Percentiles rank a stretch among this genome's conserved stretches.
Evolutionary conservation across 768 basidiomycete genomes (phyloP).

Genomic region (Plicaturopsis crispa): DNA sequence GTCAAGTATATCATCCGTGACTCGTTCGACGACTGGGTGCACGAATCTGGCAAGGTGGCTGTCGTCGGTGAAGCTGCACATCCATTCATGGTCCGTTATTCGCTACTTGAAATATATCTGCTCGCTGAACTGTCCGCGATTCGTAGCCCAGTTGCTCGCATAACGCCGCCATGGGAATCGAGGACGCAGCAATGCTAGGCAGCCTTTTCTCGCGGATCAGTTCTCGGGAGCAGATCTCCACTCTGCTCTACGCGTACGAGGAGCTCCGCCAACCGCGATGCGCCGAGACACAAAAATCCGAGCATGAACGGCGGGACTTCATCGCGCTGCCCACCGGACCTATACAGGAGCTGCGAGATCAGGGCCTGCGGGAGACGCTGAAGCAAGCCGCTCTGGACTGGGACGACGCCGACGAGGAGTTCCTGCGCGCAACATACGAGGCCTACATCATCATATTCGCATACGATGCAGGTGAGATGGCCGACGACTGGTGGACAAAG

Average conservation of each 20-base stretch:
- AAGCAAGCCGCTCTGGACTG: slow-evolving; percentile 27
- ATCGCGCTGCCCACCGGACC: slow-evolving; percentile 36
- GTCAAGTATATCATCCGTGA: slow-evolving; percentile 26
- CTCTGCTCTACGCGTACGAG: slow-evolving; percentile 47
- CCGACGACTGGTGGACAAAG: slow-evolving; percentile 60
- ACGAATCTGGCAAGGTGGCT: slow-evolving; percentile 37
- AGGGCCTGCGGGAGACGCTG: slow-evolving; percentile 22
- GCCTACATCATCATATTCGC: slow-evolving; percentile 40
- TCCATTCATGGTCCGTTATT: slow-evolving; percentile 46
- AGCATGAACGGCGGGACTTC: slow-evolving; percentile 36
- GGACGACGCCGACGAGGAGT: slow-evolving; percentile 38
- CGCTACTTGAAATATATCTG: too few species aligned
- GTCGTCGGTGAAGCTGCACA: slow-evolving; percentile 60
- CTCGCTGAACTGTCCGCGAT: not conserved
- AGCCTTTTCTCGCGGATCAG: slow-evolving; percentile 50
- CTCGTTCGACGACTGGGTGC: slow-evolving; percentile 40
- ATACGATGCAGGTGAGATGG: slow-evolving; percentile 47
- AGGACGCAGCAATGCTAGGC: slow-evolving; percentile 56
- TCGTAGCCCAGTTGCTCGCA: slow-evolving; percentile 49
- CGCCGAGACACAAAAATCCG: slow-evolving; percentile 34
- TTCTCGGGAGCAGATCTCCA: slow-evolving; percentile 37
- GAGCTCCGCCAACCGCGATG: slow-evolving; percentile 51
- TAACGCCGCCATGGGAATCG: slow-evolving; percentile 42
- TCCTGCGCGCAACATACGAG: slow-evolving; percentile 43
- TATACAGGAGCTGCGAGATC: slow-evolving; percentile 38